Evolutionary conservation across 345 rosid genomes (phyloP), one percentile per base, ranked within the genome.

Genomic region (Rhizophora mangle): DNA sequence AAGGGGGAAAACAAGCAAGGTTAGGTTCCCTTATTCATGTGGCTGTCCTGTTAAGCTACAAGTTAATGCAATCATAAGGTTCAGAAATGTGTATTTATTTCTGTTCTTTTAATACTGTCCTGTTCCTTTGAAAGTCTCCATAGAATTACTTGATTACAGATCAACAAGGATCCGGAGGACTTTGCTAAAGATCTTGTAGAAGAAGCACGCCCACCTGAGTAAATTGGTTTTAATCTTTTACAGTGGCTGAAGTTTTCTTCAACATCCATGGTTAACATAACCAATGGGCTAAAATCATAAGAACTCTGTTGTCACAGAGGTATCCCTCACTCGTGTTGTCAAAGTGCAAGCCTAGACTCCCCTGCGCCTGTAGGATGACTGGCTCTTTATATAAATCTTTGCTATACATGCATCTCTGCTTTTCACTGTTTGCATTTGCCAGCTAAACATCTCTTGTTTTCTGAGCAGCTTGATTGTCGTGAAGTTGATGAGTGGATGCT

Each of bases 261-360:
- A 10, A 84, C 79, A 72, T 69, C 87, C 76, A 87, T 91, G 91
- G 63, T 86, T 62, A 83, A 88, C 68, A 19, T 89, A 68, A 85
- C 92, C 59, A 93, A 93, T 85, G 80, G 93, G 49, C 86, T 85
- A 8, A 71, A 62, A 65, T 65, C 67, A 39, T 77, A 46, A 27
- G 36, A 34, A 78, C 61, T 21, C 55, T 70, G 64, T 56, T 54
- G 71, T 86, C 67, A 75, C 78, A 36, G 85, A 80, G 68, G 93
- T 91, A 55, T 72, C 90, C 88, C 97, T 0, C 95, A 94, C 97
- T 88, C 74, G 89, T 91, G 26, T 67, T 91, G 47, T 72, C 96
- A 63, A 91, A 86, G 24, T 73, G 90, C 90, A 63, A 84, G 80
- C 79, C 86, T 91, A 57, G 89, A 94, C 81, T 70, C 93, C 22